Base-by-base conservation (phyloP, 208 protist species). In the Tritrichomonas musculus region DNA sequence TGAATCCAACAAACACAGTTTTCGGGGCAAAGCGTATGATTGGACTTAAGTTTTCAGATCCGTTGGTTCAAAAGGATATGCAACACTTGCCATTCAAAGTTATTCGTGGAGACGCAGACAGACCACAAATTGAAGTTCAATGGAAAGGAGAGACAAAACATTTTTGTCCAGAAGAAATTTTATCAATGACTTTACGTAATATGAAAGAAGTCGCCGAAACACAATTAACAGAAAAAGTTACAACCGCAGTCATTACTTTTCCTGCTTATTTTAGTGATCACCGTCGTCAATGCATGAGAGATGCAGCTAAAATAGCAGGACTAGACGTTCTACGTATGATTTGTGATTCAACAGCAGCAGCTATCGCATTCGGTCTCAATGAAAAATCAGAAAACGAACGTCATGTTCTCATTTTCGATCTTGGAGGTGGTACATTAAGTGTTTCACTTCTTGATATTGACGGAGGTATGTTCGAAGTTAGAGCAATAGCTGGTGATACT, bases 221-320 rank as follows among this genome's bases (percentile, higher is more conserved):
- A 60, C n/a, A n/a, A n/a, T n/a, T n/a, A n/a, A n/a, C n/a, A n/a
- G n/a, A n/a, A n/a, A n/a, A n/a, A n/a, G n/a, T 20, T 60, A 20
- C 8, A 22, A 22, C 8, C 20, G 92, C 94, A 30, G 97, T 99
- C 25, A 96, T 99, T 47, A 99, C 98, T 0, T 98, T 99, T 22
- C 98, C 98, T n/a, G 98, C 98, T 53, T 99, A 99, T 95, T 99
- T 99, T 96, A 99, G 99, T 96, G 98, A 99, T 96, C 96, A 97
- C 1, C 98, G 99, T 97, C 96, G 98, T 75, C 97, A 99, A 97
- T 98, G 98, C 5, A 99, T 98, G 4, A 99, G 99, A 96, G 98
- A 99, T 94, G 98, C 98, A 22, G 98, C 98, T 75, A 92, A 93
- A 22, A 99, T 99, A 93, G 94, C 98, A 20, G 97, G 97, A 20